Evolutionary conservation across 495 filamentous ascomycete species (phyloP).

Genomic region (Aspergillus incahuasiensis): DNA sequence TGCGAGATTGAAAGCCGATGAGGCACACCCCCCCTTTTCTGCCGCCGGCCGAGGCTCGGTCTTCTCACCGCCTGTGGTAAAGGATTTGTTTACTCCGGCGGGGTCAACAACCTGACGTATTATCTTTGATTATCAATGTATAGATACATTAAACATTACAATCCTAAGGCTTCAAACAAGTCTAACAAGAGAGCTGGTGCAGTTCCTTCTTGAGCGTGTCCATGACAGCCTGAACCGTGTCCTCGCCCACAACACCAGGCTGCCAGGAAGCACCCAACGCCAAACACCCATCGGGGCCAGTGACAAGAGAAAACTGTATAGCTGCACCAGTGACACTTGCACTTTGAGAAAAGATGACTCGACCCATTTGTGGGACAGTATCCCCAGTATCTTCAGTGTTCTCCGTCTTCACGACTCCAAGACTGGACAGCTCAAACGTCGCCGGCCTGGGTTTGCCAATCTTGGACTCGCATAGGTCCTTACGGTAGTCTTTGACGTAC

Average conservation of each 20-base stretch:
- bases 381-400: constrained; percentile 15
- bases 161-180: not conserved
- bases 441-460: constrained; percentile 29
- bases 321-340: constrained; percentile 37
- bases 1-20: not conserved
- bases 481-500: constrained; percentile 30
- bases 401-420: constrained; percentile 31
- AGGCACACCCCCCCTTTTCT: not conserved
- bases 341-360: constrained; percentile 44
- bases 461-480: constrained; percentile 27
- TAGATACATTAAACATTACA: not conserved
- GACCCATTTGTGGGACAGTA: constrained; percentile 24
- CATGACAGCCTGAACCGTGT: constrained; percentile 21
- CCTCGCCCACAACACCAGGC: constrained; percentile 30
- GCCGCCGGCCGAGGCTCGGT: not conserved
- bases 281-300: constrained; percentile 38
- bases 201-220: constrained; percentile 21
- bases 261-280: constrained; percentile 37
- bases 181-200: not conserved
- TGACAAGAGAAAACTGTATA: constrained; percentile 33
- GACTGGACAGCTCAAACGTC: constrained; percentile 44
- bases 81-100: not conserved
- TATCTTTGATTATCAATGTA: not conserved
- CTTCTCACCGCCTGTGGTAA: not conserved
- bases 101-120: too few relatives aligned